Evolutionary conservation across 1,139 yeast species (phyloP), one percentile per base, ranked within the genome.

Genomic region (Lodderomyces elongisporus): DNA sequence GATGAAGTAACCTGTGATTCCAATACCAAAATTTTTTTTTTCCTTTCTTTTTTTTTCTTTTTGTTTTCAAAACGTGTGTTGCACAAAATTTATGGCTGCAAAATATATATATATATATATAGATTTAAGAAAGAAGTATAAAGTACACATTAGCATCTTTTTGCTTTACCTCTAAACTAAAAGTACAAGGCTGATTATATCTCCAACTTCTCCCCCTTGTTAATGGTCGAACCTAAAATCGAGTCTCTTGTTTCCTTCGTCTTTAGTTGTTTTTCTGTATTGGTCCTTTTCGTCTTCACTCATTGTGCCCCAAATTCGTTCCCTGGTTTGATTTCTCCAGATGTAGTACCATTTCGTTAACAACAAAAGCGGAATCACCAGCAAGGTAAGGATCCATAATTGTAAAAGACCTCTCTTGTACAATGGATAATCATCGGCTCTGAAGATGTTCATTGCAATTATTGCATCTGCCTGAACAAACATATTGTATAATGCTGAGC

Each of bases 401-500:
- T 36, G 44, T 32, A 43, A 35, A 29, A 79, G 77, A 18, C 85
- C 87, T 17, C 70, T 54, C 32, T 61, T 63, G 49, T 79, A 80
- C 21, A 60, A 46, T 1, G 87, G 88, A 15, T 65, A 66, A 49
- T 80, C 88, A 32, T 66, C 69, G 0, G 54, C 50, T 36, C 77
- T 61, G 51, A 79, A 80, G 16, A 79, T 63, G 45, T 78, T 73
- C 10, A 73, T 58, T 3, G 72, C 58, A 9, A 70, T 59, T 33
- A 79, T 71, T 28, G 60, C 52, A 2, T 79, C 79, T 1, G 71
- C 51, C 50, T 79, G 87, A 1, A 74, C 77, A 43, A 64, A 64
- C 59, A 79, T 77, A 47, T 80, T 80, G 51, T 77, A 77, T 24
- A 79, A 38, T 0, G 87, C 79, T 2, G 44, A 34, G 27, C 39